These are phyloP conservation scores for button mushroom (Agaricus bisporus) DNA, from an alignment of 768 basidiomycete genomes.

Conservation along the genomic window DNA sequence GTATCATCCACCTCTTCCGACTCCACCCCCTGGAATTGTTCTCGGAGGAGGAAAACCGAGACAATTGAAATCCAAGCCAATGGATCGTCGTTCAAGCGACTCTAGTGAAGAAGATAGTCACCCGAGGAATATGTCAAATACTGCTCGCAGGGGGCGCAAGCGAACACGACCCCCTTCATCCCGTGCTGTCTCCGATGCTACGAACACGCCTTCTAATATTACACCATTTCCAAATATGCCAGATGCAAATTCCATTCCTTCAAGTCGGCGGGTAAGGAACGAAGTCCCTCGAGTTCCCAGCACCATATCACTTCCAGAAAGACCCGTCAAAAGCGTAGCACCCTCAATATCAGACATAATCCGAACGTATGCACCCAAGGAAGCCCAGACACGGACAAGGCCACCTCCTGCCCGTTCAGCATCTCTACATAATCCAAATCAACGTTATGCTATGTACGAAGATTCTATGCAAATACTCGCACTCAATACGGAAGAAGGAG, in stretches of 20 bases:
- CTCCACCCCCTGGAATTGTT: conserved; percentile 73
- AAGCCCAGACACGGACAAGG: conserved; percentile 43
- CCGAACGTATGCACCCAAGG: conserved; percentile 64
- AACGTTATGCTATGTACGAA: conserved; percentile 43
- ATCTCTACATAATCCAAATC: conserved; percentile 42
- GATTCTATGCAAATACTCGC: conserved; percentile 40
- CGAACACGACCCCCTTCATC: conserved; percentile 23
- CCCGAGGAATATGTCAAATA: conserved; percentile 17
- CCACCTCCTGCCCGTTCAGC: conserved; percentile 38
- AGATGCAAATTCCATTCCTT: conserved; percentile 14
- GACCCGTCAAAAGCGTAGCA: conserved; percentile 38
- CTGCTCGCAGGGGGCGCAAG: conserved; percentile 29
- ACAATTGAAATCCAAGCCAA: conserved; percentile 24
- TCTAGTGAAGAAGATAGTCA: conserved; percentile 56
- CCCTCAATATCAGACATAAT: conserved; percentile 91
- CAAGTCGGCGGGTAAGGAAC: conserved; percentile 4
- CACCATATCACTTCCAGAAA: conserved; percentile 5
- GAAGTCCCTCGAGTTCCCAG: conserved; percentile 4
- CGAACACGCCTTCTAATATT: conserved; percentile 6
- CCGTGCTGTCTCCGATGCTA: conserved; percentile 20
- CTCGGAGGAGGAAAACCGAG: conserved; percentile 48
- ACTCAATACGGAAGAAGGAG: conserved; percentile 51
- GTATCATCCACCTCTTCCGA: conserved; percentile 79
- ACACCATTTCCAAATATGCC: conserved; percentile 10
- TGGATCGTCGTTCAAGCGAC: conserved; percentile 27